These are phyloP conservation scores for Trichoderma gamsii DNA, from an alignment of 495 filamentous ascomycete species.

Conservation along the genomic window DNA sequence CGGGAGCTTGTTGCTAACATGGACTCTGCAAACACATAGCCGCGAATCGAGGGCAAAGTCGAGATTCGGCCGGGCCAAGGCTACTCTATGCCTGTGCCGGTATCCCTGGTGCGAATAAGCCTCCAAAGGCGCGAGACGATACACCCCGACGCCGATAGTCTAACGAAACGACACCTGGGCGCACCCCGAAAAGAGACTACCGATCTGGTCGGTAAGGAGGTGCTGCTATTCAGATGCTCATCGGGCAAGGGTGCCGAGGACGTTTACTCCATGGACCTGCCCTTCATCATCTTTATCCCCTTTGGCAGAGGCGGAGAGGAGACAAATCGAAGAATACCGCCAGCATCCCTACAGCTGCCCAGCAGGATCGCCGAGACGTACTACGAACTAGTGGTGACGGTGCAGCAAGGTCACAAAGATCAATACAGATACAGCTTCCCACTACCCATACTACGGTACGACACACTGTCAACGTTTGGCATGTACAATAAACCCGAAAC, in stretches of 20 bases:
- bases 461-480: constrained; percentile 95
- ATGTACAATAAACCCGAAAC: constrained; percentile 98
- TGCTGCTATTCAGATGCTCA: constrained; percentile 81
- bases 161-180: constrained; percentile 86
- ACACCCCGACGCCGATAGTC: constrained; percentile 87
- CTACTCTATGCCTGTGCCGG: constrained; percentile 75
- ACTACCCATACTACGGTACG: constrained; percentile 85
- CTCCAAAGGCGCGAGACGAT: constrained; percentile 92
- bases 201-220: constrained; percentile 91
- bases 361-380: constrained; percentile 91
- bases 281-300: constrained; percentile 95
- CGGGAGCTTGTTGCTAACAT: constrained; percentile 24
- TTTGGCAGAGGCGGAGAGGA: constrained; percentile 87
- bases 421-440: constrained; percentile 89
- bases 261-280: constrained; percentile 94
- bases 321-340: constrained; percentile 78
- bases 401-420: constrained; percentile 80
- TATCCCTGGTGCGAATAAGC: constrained; percentile 91
- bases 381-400: constrained; percentile 92
- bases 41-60: constrained; percentile 94
- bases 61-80: constrained; percentile 86
- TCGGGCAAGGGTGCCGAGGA: constrained; percentile 77
- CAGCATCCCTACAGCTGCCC: constrained; percentile 83
- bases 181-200: constrained; percentile 87
- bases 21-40: constrained; percentile 45